A percentile compares a stretch with the other conserved stretches of the same genome.
Evolutionary conservation across 495 filamentous ascomycete genomes (phyloP).

Genomic region (Tuber microsphaerosporum): DNA sequence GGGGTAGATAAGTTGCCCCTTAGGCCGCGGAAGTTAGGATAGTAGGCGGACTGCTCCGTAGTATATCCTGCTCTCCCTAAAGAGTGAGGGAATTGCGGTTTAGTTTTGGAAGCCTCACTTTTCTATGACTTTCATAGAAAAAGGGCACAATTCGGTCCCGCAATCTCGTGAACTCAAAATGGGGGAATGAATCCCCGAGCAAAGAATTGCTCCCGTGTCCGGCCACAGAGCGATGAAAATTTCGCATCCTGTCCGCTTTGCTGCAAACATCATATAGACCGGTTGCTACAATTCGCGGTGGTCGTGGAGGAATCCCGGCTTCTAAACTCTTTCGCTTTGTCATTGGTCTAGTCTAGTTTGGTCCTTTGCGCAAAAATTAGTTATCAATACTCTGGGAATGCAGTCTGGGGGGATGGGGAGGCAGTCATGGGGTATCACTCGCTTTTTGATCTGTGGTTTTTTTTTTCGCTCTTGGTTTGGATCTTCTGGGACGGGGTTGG

Average conservation of each 20-base stretch:
- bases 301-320: neutral
- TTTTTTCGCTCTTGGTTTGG: neutral
- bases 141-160: neutral
- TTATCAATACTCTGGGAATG: neutral
- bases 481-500: neutral
- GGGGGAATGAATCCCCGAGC: neutral
- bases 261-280: neutral
- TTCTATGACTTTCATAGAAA: neutral
- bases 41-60: neutral
- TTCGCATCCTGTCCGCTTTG: neutral
- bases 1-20: neutral
- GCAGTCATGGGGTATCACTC: neutral
- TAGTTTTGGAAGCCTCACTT: neutral
- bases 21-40: no score
- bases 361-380: neutral
- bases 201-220: neutral
- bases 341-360: neutral
- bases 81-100: neutral
- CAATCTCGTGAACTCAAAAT: neutral
- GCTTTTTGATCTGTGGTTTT: neutral
- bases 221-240: neutral
- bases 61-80: neutral
- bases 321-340: neutral
- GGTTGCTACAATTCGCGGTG: neutral
- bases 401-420: neutral